Base-by-base conservation (phyloP, 2,329 filamentous ascomycete species). In the Botrytis squamosa region DNA sequence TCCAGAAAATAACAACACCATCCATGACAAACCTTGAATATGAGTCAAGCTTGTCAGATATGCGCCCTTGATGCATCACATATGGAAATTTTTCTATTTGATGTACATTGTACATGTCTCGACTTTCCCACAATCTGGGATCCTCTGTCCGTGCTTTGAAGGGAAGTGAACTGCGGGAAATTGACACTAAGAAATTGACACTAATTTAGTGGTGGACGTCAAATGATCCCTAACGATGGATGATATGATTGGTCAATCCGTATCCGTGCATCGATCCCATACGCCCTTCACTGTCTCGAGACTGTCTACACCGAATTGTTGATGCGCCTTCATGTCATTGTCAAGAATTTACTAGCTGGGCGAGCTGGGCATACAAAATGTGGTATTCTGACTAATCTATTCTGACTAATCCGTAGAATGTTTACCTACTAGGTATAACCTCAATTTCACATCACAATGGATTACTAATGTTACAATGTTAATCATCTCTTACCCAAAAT, bases 31-130 rank as follows among this genome's bases (percentile, higher is more conserved):
- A 65, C 42, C 42, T 49, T 65, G 63, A 36, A 36, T 12, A 55
- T 68, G 65, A 55, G 65, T 68, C 65, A 68, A 68, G 65, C 46
- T 68, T 55, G 65, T 68, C 65, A 55, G 46, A 68, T 68, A 55
- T 25, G 18, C 65, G 65, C 65, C 65, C 46, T 68, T 68, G 33
- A 55, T 66, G 20, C 44, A 66, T 36, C 49, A n/a, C 49, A n/a
- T 55, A 46, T 33, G 14, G 60, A n/a, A 20, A 10, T 29, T 42
- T 60, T 33, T 33, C 18, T 25, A 60, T 38, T 60, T 63, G 25
- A 42, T 42, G 42, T 44, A 44, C 42, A 44, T 44, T 42, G 42
- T 44, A 44, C 42, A 44, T 44, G 38, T 25, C 36, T 63, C 25
- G 36, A 63, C 36, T 63, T 25, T 63, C 36, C 65, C 55, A 49